A percentile compares a stretch with the other conserved stretches of the same genome.
phyloP scores from a whole-genome alignment of 202 grass and related monocot species.

The Schoenoplectus triqueter region DNA sequence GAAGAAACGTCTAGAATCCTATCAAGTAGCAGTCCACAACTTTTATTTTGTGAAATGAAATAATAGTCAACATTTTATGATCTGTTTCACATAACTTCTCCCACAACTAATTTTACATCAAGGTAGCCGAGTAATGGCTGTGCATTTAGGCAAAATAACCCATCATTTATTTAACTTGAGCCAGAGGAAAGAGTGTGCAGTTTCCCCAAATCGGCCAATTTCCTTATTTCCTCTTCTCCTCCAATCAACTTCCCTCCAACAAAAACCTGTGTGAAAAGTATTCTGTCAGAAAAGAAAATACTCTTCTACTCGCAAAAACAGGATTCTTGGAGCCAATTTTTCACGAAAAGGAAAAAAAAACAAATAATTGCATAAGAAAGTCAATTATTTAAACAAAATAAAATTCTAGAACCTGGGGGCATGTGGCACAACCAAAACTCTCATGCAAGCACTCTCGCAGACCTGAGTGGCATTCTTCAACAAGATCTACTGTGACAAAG shows the following conservation, averaged over 20 bases:
- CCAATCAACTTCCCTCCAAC: conserved; percentile 26
- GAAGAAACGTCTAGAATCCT: not conserved
- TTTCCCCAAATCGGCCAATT: conserved; percentile 8
- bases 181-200: conserved; percentile 30
- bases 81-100: not conserved
- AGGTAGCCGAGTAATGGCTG: not conserved
- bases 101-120: not conserved
- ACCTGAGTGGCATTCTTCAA: conserved; percentile 22
- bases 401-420: conserved; percentile 14
- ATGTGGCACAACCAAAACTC: not conserved
- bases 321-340: not conserved
- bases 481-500: conserved; percentile 26
- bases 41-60: not conserved
- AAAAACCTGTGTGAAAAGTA: not conserved
- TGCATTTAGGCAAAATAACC: not conserved
- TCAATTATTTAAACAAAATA: not conserved
- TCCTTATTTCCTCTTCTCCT: conserved; percentile 20
- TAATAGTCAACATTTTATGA: not conserved
- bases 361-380: not conserved
- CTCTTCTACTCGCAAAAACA: not conserved
- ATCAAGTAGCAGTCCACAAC: not conserved
- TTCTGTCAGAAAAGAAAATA: not conserved
- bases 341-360: not conserved
- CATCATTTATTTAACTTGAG: not conserved
- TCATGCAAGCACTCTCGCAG: not conserved